Evolutionary conservation across 2,329 filamentous ascomycete genomes (phyloP).

Genomic region (Aspergillus sp.): DNA sequence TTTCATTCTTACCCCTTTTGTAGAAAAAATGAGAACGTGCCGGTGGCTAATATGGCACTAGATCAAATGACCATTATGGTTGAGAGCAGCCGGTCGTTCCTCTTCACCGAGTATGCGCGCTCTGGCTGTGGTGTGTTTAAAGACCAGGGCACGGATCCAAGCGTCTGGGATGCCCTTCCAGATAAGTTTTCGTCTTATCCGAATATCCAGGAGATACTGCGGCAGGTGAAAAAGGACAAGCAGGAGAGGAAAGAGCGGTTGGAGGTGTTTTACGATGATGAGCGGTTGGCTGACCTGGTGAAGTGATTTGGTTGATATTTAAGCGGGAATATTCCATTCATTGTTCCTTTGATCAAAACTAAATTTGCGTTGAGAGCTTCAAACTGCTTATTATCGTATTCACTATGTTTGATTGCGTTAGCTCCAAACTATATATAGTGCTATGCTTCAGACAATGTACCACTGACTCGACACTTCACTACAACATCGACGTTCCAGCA

Average conservation of each 20-base stretch:
- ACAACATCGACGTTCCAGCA: no score
- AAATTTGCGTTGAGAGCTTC: no score
- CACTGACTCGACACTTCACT: not conserved
- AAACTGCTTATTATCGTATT: no score
- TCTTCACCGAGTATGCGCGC: conserved; percentile 30
- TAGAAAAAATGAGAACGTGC: no score
- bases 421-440: not conserved
- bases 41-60: not conserved
- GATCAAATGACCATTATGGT: conserved; percentile 35
- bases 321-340: no score
- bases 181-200: conserved; percentile 31
- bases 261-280: conserved; percentile 26
- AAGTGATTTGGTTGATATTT: no score
- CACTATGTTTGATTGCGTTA: not conserved
- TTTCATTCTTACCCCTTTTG: no score
- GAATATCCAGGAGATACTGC: conserved; percentile 27
- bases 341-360: no score
- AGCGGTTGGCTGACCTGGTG: conserved; percentile 14
- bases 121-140: conserved; percentile 28
- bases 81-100: conserved; percentile 28
- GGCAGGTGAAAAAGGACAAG: conserved; percentile 25
- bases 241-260: conserved; percentile 19
- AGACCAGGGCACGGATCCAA: conserved; percentile 27
- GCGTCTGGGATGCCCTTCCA: conserved; percentile 28
- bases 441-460: no score